phyloP scores from a whole-genome alignment of 1,284 basidiomycete species.

The Puccinia polysora region DNA sequence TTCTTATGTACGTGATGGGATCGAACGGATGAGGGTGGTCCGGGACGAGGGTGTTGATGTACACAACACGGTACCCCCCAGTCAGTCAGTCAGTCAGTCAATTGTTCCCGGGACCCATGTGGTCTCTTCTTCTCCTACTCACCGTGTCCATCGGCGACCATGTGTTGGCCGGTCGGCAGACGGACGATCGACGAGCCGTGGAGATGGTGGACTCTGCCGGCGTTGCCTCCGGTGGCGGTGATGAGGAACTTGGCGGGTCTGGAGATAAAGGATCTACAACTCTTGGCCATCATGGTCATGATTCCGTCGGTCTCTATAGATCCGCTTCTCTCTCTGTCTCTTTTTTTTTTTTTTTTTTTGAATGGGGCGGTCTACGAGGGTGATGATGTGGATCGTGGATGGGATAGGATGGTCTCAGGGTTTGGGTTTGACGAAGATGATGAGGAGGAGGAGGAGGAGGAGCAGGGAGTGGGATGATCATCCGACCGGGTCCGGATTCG shows the following conservation, averaged over 20 bases:
- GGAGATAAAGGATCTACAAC: not conserved
- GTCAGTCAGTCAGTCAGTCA: too few species aligned
- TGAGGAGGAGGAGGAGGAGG: too few species aligned
- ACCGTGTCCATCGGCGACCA: conserved; percentile 28
- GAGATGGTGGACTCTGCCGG: not conserved
- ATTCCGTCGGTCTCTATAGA: too few species aligned
- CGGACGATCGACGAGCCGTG: not conserved
- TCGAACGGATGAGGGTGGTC: not conserved
- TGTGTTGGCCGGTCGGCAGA: conserved; percentile 29
- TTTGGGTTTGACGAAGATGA: too few species aligned
- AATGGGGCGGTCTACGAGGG: not conserved
- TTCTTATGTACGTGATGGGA: not conserved
- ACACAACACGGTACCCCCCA: too few species aligned
- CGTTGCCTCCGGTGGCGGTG: not conserved
- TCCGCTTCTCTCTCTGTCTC: not conserved
- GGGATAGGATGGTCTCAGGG: not conserved
- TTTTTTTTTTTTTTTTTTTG: not conserved
- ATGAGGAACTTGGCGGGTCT: not conserved
- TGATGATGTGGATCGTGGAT: not conserved
- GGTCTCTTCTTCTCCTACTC: too few species aligned
- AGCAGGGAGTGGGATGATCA: too few species aligned
- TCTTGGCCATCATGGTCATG: not conserved
- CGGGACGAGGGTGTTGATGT: not conserved
- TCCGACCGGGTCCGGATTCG: too few species aligned
- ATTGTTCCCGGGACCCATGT: too few species aligned